Evolutionary conservation across 805 yeast genomes (phyloP).

Genomic region (Monosporozyma solicola): DNA sequence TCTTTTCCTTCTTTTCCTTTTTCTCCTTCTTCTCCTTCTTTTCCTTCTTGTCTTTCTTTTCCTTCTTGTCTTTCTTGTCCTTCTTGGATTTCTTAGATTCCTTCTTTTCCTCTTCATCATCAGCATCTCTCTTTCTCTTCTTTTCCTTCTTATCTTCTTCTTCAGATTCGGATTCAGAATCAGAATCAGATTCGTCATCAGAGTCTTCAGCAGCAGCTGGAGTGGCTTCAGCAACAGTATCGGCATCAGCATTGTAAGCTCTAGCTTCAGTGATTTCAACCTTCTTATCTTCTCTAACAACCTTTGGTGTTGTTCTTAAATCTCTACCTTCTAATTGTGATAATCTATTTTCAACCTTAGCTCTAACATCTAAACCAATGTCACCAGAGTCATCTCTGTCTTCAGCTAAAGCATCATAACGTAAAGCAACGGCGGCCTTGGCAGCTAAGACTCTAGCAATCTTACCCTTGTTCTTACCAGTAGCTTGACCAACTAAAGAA

Average conservation of each 20-base stretch:
- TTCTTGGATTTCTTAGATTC: constrained; percentile 31
- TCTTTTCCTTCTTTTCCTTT: constrained; percentile 23
- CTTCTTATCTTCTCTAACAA: constrained; percentile 75
- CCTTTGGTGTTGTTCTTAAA: constrained; percentile 78
- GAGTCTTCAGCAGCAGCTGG: constrained; percentile 27
- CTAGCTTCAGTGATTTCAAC: constrained; percentile 76
- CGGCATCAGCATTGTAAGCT: constrained; percentile 94
- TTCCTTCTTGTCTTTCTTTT: constrained; percentile 22
- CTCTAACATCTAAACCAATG: constrained; percentile 82
- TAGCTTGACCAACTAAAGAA: constrained; percentile 93
- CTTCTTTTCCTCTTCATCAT: constrained; percentile 26
- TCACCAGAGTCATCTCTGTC: constrained; percentile 95
- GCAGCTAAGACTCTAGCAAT: constrained; percentile 98
- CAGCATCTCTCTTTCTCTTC: constrained; percentile 28
- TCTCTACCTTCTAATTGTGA: constrained; percentile 96
- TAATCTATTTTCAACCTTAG: constrained; percentile 88
- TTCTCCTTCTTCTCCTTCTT: constrained; percentile 32
- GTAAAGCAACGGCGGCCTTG: constrained; percentile 91
- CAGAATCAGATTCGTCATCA: constrained; percentile 34
- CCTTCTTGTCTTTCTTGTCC: constrained; percentile 25
- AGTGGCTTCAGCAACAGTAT: constrained; percentile 44
- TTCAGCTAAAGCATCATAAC: constrained; percentile 95
- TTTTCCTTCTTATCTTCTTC: constrained; percentile 31
- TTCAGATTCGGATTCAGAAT: constrained; percentile 5
- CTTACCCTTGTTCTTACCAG: constrained; percentile 97